These are phyloP conservation scores for Eremomyces bilateralis DNA, from an alignment of 495 filamentous ascomycete species.

Conservation along the genomic window DNA sequence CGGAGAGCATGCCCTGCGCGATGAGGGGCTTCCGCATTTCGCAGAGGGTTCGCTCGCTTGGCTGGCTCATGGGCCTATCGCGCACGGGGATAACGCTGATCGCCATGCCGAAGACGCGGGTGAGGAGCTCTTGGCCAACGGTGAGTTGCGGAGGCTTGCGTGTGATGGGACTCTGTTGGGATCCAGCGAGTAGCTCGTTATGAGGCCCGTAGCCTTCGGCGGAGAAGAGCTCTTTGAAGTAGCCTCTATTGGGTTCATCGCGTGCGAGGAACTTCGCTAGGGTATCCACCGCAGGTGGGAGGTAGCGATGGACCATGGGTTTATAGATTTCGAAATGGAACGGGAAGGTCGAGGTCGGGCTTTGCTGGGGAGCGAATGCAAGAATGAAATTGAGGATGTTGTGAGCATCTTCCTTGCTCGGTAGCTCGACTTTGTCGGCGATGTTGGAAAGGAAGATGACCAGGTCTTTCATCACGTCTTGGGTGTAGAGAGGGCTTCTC, in stretches of 20 bases:
- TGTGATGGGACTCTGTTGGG: constrained; percentile 6
- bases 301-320: constrained; percentile 62
- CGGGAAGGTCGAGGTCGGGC: constrained; percentile 24
- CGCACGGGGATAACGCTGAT: constrained; percentile 65
- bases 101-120: constrained; percentile 69
- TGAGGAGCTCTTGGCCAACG: constrained; percentile 76
- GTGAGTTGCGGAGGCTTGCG: no score
- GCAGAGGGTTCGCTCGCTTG: constrained; percentile 27
- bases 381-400: constrained; percentile 75
- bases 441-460: constrained; percentile 77
- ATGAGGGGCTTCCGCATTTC: constrained; percentile 69
- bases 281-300: constrained; percentile 70
- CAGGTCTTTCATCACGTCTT: constrained; percentile 94
- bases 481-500: constrained; percentile 53
- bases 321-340: constrained; percentile 56
- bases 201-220: constrained; percentile 27
- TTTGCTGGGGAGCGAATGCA: constrained; percentile 61
- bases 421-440: constrained; percentile 55
- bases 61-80: constrained; percentile 6
- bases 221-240: constrained; percentile 60
- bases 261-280: constrained; percentile 81
- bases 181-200: background rate
- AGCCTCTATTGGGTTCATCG: constrained; percentile 77
- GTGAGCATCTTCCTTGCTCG: constrained; percentile 71
- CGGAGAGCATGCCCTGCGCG: constrained; percentile 78